Conservation (phyloP, 2,329 filamentous ascomycete species). For the Parastagonospora nodorum region DNA sequence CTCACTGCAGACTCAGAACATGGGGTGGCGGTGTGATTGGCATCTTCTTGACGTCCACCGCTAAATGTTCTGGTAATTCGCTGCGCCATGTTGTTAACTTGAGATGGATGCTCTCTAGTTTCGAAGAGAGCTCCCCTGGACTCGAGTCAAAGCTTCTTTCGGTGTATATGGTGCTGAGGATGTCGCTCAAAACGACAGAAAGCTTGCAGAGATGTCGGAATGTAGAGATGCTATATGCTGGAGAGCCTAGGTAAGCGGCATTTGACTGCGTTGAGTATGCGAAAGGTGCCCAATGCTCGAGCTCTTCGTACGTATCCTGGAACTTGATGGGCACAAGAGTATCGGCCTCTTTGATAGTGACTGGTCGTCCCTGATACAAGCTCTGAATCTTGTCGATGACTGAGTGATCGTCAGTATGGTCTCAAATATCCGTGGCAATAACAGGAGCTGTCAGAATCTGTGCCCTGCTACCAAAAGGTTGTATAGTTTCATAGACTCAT, state of each 20-base stretch:
- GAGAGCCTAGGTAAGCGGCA: slow-evolving; percentile 41
- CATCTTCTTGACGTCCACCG: slow-evolving; percentile 40
- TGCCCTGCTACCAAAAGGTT: too few species aligned
- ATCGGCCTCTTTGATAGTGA: slow-evolving; percentile 54
- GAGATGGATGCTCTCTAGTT: slow-evolving; percentile 46
- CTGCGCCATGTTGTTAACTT: slow-evolving; percentile 52
- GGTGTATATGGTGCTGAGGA: slow-evolving; percentile 45
- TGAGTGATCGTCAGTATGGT: slow-evolving; percentile 10
- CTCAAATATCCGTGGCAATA: neutral
- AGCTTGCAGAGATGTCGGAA: slow-evolving; percentile 52
- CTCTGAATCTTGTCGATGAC: slow-evolving; percentile 59
- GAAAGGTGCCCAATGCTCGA: slow-evolving; percentile 58
- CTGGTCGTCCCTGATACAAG: slow-evolving; percentile 60
- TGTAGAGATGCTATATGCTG: slow-evolving; percentile 52
- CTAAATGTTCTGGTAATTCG: slow-evolving; percentile 51
- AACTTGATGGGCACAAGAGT: slow-evolving; percentile 55
- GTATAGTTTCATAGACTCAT: too few species aligned
- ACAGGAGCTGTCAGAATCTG: neutral
- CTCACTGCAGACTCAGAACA: slow-evolving; percentile 32
- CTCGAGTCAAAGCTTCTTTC: slow-evolving; percentile 42
- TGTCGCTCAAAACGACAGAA: slow-evolving; percentile 54
- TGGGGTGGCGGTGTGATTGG: slow-evolving; percentile 44
- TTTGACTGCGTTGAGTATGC: slow-evolving; percentile 34
- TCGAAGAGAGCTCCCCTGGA: slow-evolving; percentile 43
- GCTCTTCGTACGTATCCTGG: slow-evolving; percentile 58